Evolutionary conservation across 805 yeast species (phyloP), one percentile per base, ranked within the genome.

Genomic region (Danielozyma ontarioensis): DNA sequence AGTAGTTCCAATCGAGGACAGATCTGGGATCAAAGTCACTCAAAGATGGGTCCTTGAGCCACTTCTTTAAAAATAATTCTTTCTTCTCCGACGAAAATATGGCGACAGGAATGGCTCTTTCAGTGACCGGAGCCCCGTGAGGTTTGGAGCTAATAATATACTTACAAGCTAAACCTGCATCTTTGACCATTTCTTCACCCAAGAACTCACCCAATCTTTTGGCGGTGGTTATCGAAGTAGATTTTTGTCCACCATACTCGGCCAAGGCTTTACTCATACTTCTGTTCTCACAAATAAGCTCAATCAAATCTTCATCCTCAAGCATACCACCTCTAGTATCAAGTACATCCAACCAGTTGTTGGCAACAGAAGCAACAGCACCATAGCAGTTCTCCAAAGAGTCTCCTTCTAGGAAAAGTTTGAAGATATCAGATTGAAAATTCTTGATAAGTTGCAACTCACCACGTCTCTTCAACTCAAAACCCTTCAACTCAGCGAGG

Each of bases 211-310:
- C 96, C 33, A 93, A 65, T 48, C 99, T 72, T 43, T 73, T 78
- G 0, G 98, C 98, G 1, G 98, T 93, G 0, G 97, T 88, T 42
- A 94, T 90, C 0, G 97, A 86, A 0, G 97, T 87, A 0, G 96
- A 86, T 51, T 94, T 93, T 53, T 87, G 96, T 17, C 72, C 74
- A 6, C 79, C 97, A 50, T 93, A 93, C 51, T 90, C 97, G 13
- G 76, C 83, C 43, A 93, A 66, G 17, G 95, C 77, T 51, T 87
- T 90, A 25, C 96, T 83, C 97, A 93, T 90, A 53, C 86, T 79
- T 66, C 93, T 81, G 54, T 93, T 90, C 55, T 93, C 97, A 63
- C 96, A 87, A 78, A 93, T 90, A 46, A 93, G 76, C 48, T 83
- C 96, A 46, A 94, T 83, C 44, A 93, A 72, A 57, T 93, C 99